These are phyloP conservation scores for Chaetomium globosum DNA, from an alignment of 2,329 filamentous ascomycete genomes.

Conservation along the genomic window DNA sequence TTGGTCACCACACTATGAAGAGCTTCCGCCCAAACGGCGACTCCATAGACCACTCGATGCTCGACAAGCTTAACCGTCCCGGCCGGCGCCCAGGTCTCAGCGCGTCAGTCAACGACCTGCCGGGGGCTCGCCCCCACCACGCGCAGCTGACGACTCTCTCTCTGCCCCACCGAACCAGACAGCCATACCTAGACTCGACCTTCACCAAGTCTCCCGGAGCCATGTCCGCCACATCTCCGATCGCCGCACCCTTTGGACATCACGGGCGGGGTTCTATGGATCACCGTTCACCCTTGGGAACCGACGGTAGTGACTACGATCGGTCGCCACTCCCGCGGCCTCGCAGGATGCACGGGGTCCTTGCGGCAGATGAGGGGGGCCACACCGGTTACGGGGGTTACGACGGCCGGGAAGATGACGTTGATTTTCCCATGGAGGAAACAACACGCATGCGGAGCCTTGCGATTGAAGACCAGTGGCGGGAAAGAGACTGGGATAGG, in stretches of 20 bases:
- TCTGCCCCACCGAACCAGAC: conserved; percentile 49
- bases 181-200: conserved; percentile 49
- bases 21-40: conserved; percentile 51
- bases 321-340: conserved; percentile 51
- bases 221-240: conserved; percentile 52
- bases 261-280: conserved; percentile 40
- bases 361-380: conserved; percentile 50
- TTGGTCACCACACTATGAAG: conserved; percentile 51
- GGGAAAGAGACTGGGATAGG: conserved; percentile 38
- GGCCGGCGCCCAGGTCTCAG: conserved; percentile 50
- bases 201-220: conserved; percentile 51
- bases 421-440: conserved; percentile 52
- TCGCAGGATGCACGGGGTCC: conserved; percentile 54
- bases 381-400: conserved; percentile 50
- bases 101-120: conserved; percentile 47
- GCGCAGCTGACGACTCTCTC: conserved; percentile 52
- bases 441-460: conserved; percentile 46
- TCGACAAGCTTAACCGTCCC: conserved; percentile 58
- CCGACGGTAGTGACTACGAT: conserved; percentile 52
- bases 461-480: conserved; percentile 49
- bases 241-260: conserved; percentile 48
- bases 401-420: conserved; percentile 56
- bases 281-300: conserved; percentile 46
- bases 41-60: conserved; percentile 54
- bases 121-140: conserved; percentile 43